These are phyloP conservation scores for Lonicera japonica DNA, from an alignment of 129 eudicot genomes.

Conservation along the genomic window DNA sequence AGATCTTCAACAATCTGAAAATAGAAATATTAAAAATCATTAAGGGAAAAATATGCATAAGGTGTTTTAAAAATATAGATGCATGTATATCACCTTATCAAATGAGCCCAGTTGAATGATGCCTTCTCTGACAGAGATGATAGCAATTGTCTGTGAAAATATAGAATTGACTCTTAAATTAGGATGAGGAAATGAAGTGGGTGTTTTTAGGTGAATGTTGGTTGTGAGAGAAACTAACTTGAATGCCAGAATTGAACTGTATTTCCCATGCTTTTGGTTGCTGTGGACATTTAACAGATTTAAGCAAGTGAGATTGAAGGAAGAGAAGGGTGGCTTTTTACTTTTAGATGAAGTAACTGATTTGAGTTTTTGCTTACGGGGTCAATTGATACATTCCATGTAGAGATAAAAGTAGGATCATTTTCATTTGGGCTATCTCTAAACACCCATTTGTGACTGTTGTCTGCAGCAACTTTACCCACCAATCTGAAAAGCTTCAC, in stretches of 20 bases:
- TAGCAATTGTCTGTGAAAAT: slow-evolving; percentile 59
- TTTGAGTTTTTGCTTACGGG: slow-evolving; percentile 42
- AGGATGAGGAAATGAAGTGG: neutral
- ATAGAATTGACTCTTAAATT: neutral
- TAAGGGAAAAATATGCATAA: neutral
- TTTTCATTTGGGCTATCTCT: slow-evolving; percentile 54
- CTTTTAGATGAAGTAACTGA: neutral
- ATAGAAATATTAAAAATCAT: neutral
- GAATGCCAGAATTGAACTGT: slow-evolving; percentile 78
- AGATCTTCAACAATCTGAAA: slow-evolving; percentile 61
- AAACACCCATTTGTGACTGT: slow-evolving; percentile 82
- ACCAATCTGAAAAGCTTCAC: slow-evolving; percentile 49
- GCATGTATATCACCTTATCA: slow-evolving; percentile 42
- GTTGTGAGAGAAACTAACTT: slow-evolving; percentile 30
- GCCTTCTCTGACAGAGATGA: slow-evolving; percentile 79
- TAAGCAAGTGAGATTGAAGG: neutral
- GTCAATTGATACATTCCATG: slow-evolving; percentile 75
- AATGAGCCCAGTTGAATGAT: slow-evolving; percentile 79
- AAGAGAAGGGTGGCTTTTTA: neutral
- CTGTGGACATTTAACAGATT: slow-evolving; percentile 22
- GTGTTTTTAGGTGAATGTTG: neutral
- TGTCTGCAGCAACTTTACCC: slow-evolving; percentile 86
- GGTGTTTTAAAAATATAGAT: neutral
- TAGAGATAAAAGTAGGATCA: slow-evolving; percentile 52
- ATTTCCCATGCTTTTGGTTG: slow-evolving; percentile 89